Base-by-base conservation (phyloP, 495 filamentous ascomycete species). In the Massariosphaeria phaeospora region DNA sequence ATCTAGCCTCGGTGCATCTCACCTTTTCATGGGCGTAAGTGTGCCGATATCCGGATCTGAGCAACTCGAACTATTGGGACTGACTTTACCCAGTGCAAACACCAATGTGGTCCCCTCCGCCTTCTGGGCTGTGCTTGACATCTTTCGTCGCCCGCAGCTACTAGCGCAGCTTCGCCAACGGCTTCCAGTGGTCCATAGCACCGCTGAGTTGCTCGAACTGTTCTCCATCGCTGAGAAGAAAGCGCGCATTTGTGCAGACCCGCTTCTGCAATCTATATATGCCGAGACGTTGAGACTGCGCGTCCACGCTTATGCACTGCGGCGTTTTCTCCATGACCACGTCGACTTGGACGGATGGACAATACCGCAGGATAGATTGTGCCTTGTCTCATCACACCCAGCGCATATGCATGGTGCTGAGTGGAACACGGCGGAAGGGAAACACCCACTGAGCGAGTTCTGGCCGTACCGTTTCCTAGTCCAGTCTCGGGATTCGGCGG, bases 381-480 rank as follows among this genome's bases (percentile, higher is more conserved):
- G 30, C 30, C 30, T 33, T n/a, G 30, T 33, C 8, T 33, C 30
- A 33, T 33, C 30, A 7, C 30, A 33, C n/a, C 30, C 30, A 33
- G 30, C 61, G 15, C 61, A 64, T 30, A 57, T 8, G 52, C 52
- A 62, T 30, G n/a, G 34, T 0, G 43, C 8, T 39, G 52, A 62
- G 21, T 64, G 58, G 61, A 64, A 62, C 33, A 61, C 52, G 0
- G 26, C 30, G 23, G 33, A 49, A 25, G 24, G 42, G 18, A 45
- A 56, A 30, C 61, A 72, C 30, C 65, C 70, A 0, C 48, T 73
- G 1, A 61, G 70, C 20, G 30, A 42, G 1, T 73, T 69, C 58
- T 74, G 71, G 71, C 66, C 69, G 17, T 71, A 74, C 57, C 63
- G 69, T 4, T 74, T 72, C 35, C 33, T 74, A 8, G 57, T 66